phyloP scores from a whole-genome alignment of 2,329 filamentous ascomycete genomes.

The Botrytis pseudocinerea region DNA sequence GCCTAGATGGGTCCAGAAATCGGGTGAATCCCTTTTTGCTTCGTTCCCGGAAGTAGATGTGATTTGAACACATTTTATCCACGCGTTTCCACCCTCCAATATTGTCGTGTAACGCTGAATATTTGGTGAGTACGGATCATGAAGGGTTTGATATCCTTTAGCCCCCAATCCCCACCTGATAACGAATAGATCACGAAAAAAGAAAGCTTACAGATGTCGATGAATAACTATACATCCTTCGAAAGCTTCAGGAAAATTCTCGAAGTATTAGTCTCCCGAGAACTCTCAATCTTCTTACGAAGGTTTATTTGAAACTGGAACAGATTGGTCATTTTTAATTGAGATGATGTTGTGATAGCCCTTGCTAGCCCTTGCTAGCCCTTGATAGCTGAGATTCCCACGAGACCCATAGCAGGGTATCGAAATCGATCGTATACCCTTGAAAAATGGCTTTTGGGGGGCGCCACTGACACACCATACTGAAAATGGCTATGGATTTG shows the following conservation, averaged over 20 bases:
- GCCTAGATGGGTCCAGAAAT: constrained; percentile 9
- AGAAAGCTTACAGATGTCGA: not conserved
- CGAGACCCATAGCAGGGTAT: constrained; percentile 10
- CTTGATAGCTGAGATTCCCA: not conserved
- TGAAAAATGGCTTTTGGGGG: not conserved
- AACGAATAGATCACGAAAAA: not conserved
- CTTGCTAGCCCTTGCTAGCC: not conserved
- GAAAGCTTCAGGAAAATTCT: constrained; percentile 1
- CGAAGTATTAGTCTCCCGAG: not conserved
- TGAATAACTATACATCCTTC: not conserved
- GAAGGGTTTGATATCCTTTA: not conserved
- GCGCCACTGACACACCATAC: not conserved
- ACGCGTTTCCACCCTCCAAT: not conserved
- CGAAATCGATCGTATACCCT: constrained; percentile 7
- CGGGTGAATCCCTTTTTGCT: constrained; percentile 5
- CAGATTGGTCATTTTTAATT: not conserved
- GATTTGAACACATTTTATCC: not conserved
- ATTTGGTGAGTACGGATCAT: not conserved
- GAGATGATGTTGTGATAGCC: not conserved
- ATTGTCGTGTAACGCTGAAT: not conserved
- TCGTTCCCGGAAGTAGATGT: not conserved
- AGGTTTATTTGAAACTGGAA: not conserved
- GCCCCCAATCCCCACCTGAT: not conserved
- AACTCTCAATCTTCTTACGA: not conserved
- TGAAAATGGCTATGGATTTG: not conserved